These are phyloP conservation scores for Auricularia heimuer DNA, from an alignment of 768 basidiomycete genomes.

Conservation along the genomic window DNA sequence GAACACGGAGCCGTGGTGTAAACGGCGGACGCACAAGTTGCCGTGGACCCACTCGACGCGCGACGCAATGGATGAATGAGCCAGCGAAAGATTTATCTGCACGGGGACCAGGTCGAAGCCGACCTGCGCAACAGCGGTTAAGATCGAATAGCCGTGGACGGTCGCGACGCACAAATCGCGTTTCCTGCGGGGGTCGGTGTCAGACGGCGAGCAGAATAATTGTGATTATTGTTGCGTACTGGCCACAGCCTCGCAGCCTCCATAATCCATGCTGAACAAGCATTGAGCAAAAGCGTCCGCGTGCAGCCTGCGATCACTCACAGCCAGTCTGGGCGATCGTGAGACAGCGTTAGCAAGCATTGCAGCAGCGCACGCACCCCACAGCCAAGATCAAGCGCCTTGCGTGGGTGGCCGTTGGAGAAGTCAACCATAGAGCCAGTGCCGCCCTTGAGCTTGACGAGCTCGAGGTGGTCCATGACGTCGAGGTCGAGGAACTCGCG, in stretches of 20 bases:
- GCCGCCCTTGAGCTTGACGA: conserved; percentile 35
- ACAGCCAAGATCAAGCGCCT: conserved; percentile 61
- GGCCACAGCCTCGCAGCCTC: conserved; percentile 67
- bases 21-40: conserved; percentile 49
- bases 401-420: conserved; percentile 36
- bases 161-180: conserved; percentile 5
- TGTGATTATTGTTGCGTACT: conserved; percentile 23
- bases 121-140: conserved; percentile 33
- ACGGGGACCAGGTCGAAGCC: conserved; percentile 73
- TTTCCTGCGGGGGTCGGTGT: not conserved
- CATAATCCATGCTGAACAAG: conserved; percentile 44
- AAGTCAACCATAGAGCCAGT: conserved; percentile 56
- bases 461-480: conserved; percentile 23
- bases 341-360: no score
- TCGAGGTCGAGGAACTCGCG: conserved; percentile 49
- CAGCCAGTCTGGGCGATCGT: conserved; percentile 5
- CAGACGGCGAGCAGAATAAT: conserved; percentile 3
- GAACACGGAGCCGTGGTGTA: not conserved
- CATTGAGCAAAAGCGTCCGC: not conserved
- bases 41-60: conserved; percentile 68
- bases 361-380: conserved; percentile 38
- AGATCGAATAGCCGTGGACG: conserved; percentile 5
- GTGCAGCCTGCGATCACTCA: not conserved
- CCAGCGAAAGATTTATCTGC: conserved; percentile 41
- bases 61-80: conserved; percentile 41